A percentile compares a stretch with the other conserved stretches of the same genome.
Conservation (phyloP, 2,329 filamentous ascomycete species). For the Sodiomyces alkalinus region DNA sequence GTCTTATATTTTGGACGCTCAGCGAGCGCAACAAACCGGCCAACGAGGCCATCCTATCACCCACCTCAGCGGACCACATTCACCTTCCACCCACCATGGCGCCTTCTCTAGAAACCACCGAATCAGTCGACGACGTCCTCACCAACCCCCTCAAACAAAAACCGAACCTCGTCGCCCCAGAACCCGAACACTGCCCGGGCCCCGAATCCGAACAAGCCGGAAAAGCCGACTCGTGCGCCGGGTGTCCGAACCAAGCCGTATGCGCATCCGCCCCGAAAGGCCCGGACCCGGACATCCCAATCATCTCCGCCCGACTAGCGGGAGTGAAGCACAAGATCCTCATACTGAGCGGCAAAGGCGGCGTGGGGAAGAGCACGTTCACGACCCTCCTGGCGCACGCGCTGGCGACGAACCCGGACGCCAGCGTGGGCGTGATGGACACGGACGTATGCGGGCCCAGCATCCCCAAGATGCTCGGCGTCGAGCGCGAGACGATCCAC, state of each 20-base stretch:
- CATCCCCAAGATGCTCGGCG: constrained; percentile 98
- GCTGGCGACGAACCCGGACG: constrained; percentile 67
- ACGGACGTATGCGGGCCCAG: constrained; percentile 93
- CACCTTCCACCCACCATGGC: constrained; percentile 50
- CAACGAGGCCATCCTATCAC: too few species aligned
- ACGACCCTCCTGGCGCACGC: constrained; percentile 77
- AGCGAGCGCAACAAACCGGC: too few species aligned
- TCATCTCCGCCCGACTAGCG: constrained; percentile 71
- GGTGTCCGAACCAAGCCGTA: constrained; percentile 90
- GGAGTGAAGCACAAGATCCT: constrained; percentile 84
- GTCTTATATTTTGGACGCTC: too few species aligned
- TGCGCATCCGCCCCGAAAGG: constrained; percentile 91
- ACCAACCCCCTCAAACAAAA: constrained; percentile 61
- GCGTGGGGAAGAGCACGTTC: constrained; percentile 93
- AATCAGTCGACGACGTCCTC: constrained; percentile 52
- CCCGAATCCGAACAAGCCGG: constrained; percentile 63
- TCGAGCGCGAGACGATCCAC: constrained; percentile 86
- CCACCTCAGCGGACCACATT: too few species aligned
- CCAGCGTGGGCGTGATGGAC: constrained; percentile 87
- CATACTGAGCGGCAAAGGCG: constrained; percentile 86
- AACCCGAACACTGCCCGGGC: constrained; percentile 93
- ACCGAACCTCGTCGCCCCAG: constrained; percentile 79
- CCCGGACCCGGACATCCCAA: constrained; percentile 81
- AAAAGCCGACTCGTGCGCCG: constrained; percentile 70
- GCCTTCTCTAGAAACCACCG: constrained; percentile 62